phyloP scores from a whole-genome alignment of 345 rosid genomes.

The Moricandia moricandioides region DNA sequence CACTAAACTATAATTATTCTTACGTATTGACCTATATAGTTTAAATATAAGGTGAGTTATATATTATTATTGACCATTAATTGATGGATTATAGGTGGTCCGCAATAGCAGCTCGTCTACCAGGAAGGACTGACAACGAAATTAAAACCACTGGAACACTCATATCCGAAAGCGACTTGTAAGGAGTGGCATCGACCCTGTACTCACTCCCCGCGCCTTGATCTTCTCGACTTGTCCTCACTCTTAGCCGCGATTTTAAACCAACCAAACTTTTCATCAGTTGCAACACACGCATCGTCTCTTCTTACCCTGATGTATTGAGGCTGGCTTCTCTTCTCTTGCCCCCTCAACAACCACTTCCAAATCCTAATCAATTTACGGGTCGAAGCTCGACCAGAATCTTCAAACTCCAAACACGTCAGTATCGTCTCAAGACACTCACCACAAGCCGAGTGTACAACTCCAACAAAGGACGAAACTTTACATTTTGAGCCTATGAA shows the following conservation, averaged over 20 bases:
- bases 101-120: conserved; percentile 94
- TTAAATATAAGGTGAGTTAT: neutral
- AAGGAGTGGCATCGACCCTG: conserved; percentile 86
- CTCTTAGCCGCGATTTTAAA: conserved; percentile 50
- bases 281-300: conserved; percentile 20
- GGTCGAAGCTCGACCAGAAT: conserved; percentile 4
- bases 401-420: conserved; percentile 30
- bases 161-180: conserved; percentile 82
- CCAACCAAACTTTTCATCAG: conserved; percentile 48
- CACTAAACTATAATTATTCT: conserved; percentile 1
- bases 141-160: conserved; percentile 97
- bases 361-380: neutral
- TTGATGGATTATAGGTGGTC: conserved; percentile 65
- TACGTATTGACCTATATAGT: conserved; percentile 15
- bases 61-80: conserved; percentile 2
- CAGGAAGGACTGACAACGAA: conserved; percentile 95
- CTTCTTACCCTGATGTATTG: conserved; percentile 29
- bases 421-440: conserved; percentile 22
- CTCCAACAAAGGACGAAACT: conserved; percentile 10
- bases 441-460: conserved; percentile 28
- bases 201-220: conserved; percentile 88
- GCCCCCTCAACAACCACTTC: conserved; percentile 21
- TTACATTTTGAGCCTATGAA: conserved; percentile 4
- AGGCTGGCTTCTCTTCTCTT: conserved; percentile 31
- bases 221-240: conserved; percentile 71